Evolutionary conservation across 23 red algal species (phyloP).

Genomic region (Gracilaria gracilis): DNA sequence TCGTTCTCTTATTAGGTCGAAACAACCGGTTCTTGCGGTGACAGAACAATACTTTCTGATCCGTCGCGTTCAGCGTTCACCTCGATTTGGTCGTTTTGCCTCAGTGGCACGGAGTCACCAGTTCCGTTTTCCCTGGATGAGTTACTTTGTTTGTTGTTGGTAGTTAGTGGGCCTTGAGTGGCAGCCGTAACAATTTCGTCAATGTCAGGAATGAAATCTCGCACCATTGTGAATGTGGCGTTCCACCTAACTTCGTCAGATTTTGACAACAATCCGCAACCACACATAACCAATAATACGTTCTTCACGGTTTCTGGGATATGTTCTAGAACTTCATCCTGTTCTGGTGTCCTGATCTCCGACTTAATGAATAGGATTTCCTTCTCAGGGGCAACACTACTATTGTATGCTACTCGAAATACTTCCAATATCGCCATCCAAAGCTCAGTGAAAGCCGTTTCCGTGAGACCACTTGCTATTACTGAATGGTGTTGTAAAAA

Average conservation of each 20-base stretch:
- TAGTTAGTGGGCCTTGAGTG: slow-evolving; percentile 21
- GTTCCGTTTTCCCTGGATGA: slow-evolving; percentile 1
- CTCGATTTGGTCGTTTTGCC: neutral
- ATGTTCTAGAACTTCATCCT: slow-evolving; percentile 83
- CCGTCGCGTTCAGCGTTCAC: slow-evolving; percentile 9
- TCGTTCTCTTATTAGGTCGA: slow-evolving; percentile 5
- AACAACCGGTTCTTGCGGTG: neutral
- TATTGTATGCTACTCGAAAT: slow-evolving; percentile 64
- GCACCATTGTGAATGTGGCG: slow-evolving; percentile 62
- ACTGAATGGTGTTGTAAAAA: slow-evolving; percentile 83
- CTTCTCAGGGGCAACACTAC: slow-evolving; percentile 10
- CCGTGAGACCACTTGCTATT: slow-evolving; percentile 50
- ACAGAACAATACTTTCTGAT: neutral
- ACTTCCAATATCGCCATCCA: slow-evolving; percentile 76
- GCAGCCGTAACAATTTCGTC: slow-evolving; percentile 54
- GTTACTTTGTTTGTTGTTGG: slow-evolving; percentile 32
- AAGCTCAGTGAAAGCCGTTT: slow-evolving; percentile 59
- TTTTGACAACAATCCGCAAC: slow-evolving; percentile 67
- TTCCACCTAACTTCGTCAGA: slow-evolving; percentile 57
- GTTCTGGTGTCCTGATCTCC: slow-evolving; percentile 31
- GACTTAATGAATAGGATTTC: slow-evolving; percentile 6
- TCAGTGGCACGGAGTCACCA: neutral
- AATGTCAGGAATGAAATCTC: slow-evolving; percentile 58
- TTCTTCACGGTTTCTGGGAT: slow-evolving; percentile 91
- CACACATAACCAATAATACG: slow-evolving; percentile 86